Base-by-base conservation (phyloP, 352 stramenopile species). In the Phytophthora aleatoria region DNA sequence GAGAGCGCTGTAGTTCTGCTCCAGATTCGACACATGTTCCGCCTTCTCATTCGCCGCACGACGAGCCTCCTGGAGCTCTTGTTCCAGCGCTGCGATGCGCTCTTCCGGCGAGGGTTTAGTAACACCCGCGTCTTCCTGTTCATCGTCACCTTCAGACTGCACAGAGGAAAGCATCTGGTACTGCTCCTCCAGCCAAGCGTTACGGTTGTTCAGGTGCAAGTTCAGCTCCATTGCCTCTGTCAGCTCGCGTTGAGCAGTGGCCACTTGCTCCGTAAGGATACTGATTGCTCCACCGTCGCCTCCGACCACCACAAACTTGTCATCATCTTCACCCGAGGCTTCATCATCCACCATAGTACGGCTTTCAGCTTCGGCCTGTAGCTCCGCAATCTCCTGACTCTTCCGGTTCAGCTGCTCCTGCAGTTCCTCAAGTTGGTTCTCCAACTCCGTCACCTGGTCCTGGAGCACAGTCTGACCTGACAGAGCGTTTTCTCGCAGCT, bases 161-260 rank as follows among this genome's bases (percentile, higher is more conserved):
- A 78, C 69, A 27, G 67, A 72, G 5, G 71, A 75, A 9, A 90
- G 54, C 53, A 82, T 61, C 30, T 78, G 68, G 55, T 87, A 81
- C 52, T 92, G 79, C 30, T 92, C 85, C 57, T 95, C 87, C 0
- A 95, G 71, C 76, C 74, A 90, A 41, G 78, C 80, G 62, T 92
- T 94, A 26, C 79, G 87, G 54, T 89, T 89, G 63, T 79, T 93
- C 44, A 95, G 57, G 28, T 92, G 79, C 27, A 93, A 61, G 39
- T 94, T 94, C 51, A 95, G 49, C 24, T 94, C 81, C 85, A 95
- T 93, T 3, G 85, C 81, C 16, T 92, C 81, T n/a, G 83, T 90
- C 6, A 95, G 67, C 58, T 94, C 85, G 31, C 74, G 77, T 60
- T 95, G 87, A 24, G 81, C 79, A 27, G 76, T 79, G 3, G 75